Conservation (phyloP, 192 early-diverging fungal genomes). For the Coemansia brasiliensis region DNA sequence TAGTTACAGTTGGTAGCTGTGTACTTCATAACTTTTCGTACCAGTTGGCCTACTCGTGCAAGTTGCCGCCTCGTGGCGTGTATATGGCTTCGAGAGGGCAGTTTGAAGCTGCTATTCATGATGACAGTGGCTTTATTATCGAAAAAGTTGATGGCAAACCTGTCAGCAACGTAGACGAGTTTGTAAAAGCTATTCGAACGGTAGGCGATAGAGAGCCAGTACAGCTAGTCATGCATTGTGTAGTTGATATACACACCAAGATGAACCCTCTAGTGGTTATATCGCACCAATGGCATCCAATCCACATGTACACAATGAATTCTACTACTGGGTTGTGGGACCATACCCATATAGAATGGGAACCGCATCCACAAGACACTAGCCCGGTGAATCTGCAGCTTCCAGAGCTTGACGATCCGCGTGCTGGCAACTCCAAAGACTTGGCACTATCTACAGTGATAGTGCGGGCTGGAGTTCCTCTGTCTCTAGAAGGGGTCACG, state of each 20-base stretch:
- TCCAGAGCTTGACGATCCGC: constrained; percentile 22
- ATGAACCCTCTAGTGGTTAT: not conserved
- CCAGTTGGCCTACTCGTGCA: constrained; percentile 72
- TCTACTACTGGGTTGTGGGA: constrained; percentile 48
- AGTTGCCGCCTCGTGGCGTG: constrained; percentile 72
- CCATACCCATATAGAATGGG: constrained; percentile 12
- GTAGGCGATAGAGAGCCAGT: constrained; percentile 57
- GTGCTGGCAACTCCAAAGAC: constrained; percentile 19
- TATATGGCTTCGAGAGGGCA: constrained; percentile 63
- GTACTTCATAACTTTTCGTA: constrained; percentile 74
- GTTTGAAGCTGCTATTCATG: constrained; percentile 6
- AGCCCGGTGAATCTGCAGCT: constrained; percentile 23
- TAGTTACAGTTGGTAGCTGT: constrained; percentile 84
- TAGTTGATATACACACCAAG: constrained; percentile 25
- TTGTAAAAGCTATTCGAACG: constrained; percentile 63
- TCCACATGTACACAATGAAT: constrained; percentile 43
- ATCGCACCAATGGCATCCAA: constrained; percentile 35
- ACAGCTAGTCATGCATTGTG: constrained; percentile 21
- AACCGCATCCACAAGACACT: constrained; percentile 8
- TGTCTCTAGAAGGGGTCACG: constrained; percentile 23
- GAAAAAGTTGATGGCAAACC: constrained; percentile 67
- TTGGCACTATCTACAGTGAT: constrained; percentile 34
- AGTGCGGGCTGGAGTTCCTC: constrained; percentile 22
- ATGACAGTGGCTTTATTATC: constrained; percentile 47
- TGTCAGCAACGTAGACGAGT: constrained; percentile 64